Base-by-base conservation (phyloP, 176 grass and related monocot genomes). In the Pharus latifolius region DNA sequence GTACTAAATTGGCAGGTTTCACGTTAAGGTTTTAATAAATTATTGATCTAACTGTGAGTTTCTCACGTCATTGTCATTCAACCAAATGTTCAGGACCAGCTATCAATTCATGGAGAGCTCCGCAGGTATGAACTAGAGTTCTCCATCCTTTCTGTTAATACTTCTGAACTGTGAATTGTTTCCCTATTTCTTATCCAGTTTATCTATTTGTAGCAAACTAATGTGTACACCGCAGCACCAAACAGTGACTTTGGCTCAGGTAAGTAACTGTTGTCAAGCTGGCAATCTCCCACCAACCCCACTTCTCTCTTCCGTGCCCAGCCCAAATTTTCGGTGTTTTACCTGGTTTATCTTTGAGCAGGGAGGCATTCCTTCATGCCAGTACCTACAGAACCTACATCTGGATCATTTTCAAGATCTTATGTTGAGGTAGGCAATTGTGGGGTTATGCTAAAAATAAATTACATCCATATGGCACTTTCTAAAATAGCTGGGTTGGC, bases 101-200 rank as follows among this genome's bases (percentile, higher is more conserved):
- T 67, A 89, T 74, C 68, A 85, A 77, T 70, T 56, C 82, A 45
- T 87, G 86, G 89, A 87, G 83, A 78, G 24, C 51, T 75, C 82
- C 84, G 37, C 87, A 90, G 83, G 93, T 92, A 75, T 60, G 49
- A 62, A 43, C 42, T 78, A 31, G 34, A 75, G 60, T 29, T 55
- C 34, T 44, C 30, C 27, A 16, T 50, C 24, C 48, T 51, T 74
- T 60, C 46, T 1, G 7, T 0, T 16, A 18, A 9, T 60, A 75
- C 42, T 33, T 67, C 25, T 2, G 38, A 48, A 63, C 9, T 59
- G n/a, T 26, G 22, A 11, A n/a, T 38, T 53, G 18, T 44, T 16
- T 25, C 0, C 35, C 73, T 51, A 73, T 17, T 7, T 40, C 35
- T 63, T 17, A 67, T 2, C 11, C 14, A n/a, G 18, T 87, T 37